Evolutionary conservation across 805 yeast genomes (phyloP).

Genomic region (Priceomyces melissophilus): DNA sequence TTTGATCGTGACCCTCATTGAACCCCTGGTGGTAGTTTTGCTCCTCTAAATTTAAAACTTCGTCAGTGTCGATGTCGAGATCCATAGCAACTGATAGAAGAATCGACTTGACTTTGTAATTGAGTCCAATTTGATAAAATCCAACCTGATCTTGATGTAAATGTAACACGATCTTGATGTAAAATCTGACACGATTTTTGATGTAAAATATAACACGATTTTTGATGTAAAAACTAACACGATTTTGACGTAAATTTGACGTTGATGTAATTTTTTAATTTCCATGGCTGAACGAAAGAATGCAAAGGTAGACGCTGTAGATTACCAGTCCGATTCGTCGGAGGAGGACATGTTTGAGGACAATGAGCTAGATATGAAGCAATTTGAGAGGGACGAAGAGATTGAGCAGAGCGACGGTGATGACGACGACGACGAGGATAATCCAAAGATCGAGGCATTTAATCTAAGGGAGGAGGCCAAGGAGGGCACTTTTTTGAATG

Average conservation of each 20-base stretch:
- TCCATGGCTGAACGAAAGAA: conserved; percentile 10
- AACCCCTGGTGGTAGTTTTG: conserved; percentile 65
- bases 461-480: conserved; percentile 53
- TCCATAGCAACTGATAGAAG: conserved; percentile 19
- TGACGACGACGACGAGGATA: conserved; percentile 10
- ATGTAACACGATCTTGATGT: too few species aligned
- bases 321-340: conserved; percentile 26
- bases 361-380: conserved; percentile 15
- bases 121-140: too few species aligned
- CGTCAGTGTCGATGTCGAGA: conserved; percentile 42
- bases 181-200: too few species aligned
- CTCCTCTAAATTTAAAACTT: conserved; percentile 57
- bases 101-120: too few species aligned
- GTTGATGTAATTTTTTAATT: too few species aligned
- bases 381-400: conserved; percentile 26
- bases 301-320: conserved; percentile 14
- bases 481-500: conserved; percentile 58
- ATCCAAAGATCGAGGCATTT: conserved; percentile 59
- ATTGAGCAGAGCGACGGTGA: conserved; percentile 13
- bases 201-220: too few species aligned
- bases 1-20: conserved; percentile 64
- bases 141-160: too few species aligned
- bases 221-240: too few species aligned
- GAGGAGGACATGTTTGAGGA: conserved; percentile 39
- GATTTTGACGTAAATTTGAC: too few species aligned